Conservation (phyloP, 768 basidiomycete genomes). For the Kwoniella sp. region DNA sequence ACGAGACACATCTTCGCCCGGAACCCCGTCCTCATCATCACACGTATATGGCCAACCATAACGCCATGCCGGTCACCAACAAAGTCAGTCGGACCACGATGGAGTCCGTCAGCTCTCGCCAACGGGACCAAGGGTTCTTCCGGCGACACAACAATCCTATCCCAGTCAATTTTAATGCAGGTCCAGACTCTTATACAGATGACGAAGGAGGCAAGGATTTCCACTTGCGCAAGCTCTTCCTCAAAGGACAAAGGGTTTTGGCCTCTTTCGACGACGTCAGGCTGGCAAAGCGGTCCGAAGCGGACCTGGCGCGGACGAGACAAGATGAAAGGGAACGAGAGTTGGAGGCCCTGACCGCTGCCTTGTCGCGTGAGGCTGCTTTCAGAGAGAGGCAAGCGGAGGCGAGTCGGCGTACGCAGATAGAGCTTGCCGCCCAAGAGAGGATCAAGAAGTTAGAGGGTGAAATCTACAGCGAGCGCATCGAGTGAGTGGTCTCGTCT, state of each 20-base stretch:
- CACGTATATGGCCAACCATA: background rate
- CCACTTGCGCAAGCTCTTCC: conserved; percentile 37
- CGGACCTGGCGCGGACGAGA: conserved; percentile 1
- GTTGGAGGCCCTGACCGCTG: conserved; percentile 26
- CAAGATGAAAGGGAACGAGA: conserved; percentile 28
- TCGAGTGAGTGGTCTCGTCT: conserved; percentile 25
- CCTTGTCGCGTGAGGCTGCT: conserved; percentile 32
- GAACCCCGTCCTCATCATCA: background rate
- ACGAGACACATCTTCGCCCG: background rate
- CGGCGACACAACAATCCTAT: conserved; percentile 11
- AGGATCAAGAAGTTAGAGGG: conserved; percentile 26
- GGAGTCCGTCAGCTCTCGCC: conserved; percentile 2
- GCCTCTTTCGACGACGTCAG: conserved; percentile 9
- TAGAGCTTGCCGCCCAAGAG: conserved; percentile 26
- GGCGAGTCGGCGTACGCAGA: conserved; percentile 17
- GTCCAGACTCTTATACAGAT: conserved; percentile 28
- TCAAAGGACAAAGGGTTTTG: conserved; percentile 31
- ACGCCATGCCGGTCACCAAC: conserved; percentile 2
- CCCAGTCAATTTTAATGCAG: background rate
- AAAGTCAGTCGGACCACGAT: conserved; percentile 16
- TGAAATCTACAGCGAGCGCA: conserved; percentile 36
- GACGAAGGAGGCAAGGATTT: conserved; percentile 28
- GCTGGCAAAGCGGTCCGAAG: conserved; percentile 2
- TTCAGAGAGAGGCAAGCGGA: conserved; percentile 33
- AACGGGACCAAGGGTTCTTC: conserved; percentile 14